A percentile compares a stretch with the other conserved stretches of the same genome.
phyloP scores from a whole-genome alignment of 192 early-diverging fungal genomes.

The Funneliformis mosseae region DNA sequence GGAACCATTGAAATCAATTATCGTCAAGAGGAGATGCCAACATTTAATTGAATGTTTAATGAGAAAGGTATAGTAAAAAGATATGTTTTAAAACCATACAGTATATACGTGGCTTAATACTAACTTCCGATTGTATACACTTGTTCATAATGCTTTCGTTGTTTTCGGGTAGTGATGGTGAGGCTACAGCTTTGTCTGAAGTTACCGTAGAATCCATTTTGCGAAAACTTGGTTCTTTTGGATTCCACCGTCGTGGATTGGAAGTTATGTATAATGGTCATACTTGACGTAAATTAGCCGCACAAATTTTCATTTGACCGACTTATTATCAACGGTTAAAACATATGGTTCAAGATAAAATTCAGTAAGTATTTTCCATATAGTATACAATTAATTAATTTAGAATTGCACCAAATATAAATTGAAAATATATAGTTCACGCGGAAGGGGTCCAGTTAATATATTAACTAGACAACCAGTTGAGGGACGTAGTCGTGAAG shows the following conservation, averaged over 20 bases:
- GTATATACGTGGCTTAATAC: background rate
- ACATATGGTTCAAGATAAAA: slow-evolving; percentile 99
- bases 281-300: slow-evolving; percentile 92
- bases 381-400: background rate
- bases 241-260: slow-evolving; percentile 94
- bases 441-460: slow-evolving; percentile 95
- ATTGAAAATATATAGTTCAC: slow-evolving; percentile 49
- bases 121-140: background rate
- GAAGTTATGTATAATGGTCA: slow-evolving; percentile 99
- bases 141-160: slow-evolving; percentile 60
- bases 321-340: slow-evolving; percentile 99
- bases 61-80: slow-evolving; percentile 58
- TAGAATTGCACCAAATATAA: background rate
- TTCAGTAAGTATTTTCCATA: slow-evolving; percentile 61
- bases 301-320: slow-evolving; percentile 94
- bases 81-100: background rate
- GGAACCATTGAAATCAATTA: slow-evolving; percentile 98
- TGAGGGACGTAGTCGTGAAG: slow-evolving; percentile 96
- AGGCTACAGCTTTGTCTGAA: slow-evolving; percentile 98
- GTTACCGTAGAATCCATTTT: slow-evolving; percentile 98
- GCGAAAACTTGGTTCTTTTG: slow-evolving; percentile 65
- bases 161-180: slow-evolving; percentile 91
- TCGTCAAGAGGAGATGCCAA: slow-evolving; percentile 96
- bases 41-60: slow-evolving; percentile 99
- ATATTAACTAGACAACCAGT: slow-evolving; percentile 98